Evolutionary conservation across 257 asterid genomes (phyloP).

Genomic region (Echium plantagineum): DNA sequence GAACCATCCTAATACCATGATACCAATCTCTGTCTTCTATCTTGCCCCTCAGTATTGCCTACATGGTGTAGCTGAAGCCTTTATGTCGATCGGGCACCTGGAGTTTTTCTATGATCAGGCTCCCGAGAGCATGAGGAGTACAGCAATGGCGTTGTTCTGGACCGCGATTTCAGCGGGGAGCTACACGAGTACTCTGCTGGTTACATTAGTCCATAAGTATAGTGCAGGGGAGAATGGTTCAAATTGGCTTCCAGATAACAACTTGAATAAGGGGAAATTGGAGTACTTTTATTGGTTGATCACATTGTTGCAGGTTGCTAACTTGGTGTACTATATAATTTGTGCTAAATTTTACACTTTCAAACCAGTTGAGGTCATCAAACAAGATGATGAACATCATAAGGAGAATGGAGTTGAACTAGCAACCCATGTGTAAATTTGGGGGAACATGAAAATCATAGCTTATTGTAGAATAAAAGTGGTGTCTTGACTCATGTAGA

Average conservation of each 20-base stretch:
- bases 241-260: constrained; percentile 70
- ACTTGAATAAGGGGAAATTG: constrained; percentile 54
- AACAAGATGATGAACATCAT: constrained; percentile 10
- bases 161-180: constrained; percentile 64
- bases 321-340: constrained; percentile 47
- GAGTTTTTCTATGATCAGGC: constrained; percentile 52
- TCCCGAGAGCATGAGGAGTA: constrained; percentile 48
- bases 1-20: constrained; percentile 15
- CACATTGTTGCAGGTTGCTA: constrained; percentile 52
- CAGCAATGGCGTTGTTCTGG: constrained; percentile 72
- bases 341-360: constrained; percentile 67
- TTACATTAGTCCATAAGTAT: constrained; percentile 40
- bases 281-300: constrained; percentile 82
- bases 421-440: constrained; percentile 19
- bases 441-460: no score
- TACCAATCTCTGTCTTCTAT: constrained; percentile 71
- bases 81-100: constrained; percentile 23
- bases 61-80: constrained; percentile 37
- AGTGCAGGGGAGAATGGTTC: constrained; percentile 42
- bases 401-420: constrained; percentile 29
- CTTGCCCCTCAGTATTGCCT: constrained; percentile 38
- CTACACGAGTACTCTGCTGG: constrained; percentile 57
- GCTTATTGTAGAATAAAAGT: no score
- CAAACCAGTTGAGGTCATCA: constrained; percentile 43
- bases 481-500: no score